phyloP scores from a whole-genome alignment of 1,284 basidiomycete genomes.

The Malassezia restricta region DNA sequence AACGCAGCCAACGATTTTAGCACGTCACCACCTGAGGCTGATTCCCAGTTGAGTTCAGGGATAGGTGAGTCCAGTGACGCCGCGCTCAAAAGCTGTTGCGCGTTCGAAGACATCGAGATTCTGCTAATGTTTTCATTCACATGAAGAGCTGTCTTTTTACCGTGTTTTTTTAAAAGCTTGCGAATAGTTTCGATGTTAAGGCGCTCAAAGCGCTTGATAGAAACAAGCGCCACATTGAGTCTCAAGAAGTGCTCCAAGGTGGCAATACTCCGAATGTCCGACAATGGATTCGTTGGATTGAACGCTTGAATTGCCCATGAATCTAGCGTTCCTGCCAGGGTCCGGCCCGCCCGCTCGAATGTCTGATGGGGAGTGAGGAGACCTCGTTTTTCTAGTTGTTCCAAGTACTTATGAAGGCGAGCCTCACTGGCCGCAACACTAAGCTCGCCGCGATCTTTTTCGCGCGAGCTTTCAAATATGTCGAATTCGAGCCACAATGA shows the following conservation, averaged over 20 bases:
- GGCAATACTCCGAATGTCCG: conserved; percentile 21
- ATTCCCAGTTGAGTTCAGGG: conserved; percentile 4
- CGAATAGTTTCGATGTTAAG: conserved; percentile 69
- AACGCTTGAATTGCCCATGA: conserved; percentile 26
- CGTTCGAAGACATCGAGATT: background rate
- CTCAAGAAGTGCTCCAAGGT: conserved; percentile 63
- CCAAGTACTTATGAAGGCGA: conserved; percentile 60
- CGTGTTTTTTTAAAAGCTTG: conserved; percentile 74
- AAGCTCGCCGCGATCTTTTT: conserved; percentile 63
- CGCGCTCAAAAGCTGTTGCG: conserved; percentile 4
- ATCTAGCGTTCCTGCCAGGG: conserved; percentile 15
- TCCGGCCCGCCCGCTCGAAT: background rate
- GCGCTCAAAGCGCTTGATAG: conserved; percentile 66
- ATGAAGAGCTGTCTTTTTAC: conserved; percentile 60
- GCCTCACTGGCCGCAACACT: conserved; percentile 61
- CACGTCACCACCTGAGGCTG: conserved; percentile 1
- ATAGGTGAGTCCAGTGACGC: conserved; percentile 3
- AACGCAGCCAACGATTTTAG: conserved; percentile 3
- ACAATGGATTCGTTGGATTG: conserved; percentile 21
- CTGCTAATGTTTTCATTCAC: background rate
- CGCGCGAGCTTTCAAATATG: conserved; percentile 70
- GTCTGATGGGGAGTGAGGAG: conserved; percentile 13
- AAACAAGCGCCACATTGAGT: conserved; percentile 68
- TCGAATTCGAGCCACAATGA: conserved; percentile 73
- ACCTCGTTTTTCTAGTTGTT: conserved; percentile 54